phyloP scores from a whole-genome alignment of 768 basidiomycete genomes.

The Tricholoma furcatifolium region DNA sequence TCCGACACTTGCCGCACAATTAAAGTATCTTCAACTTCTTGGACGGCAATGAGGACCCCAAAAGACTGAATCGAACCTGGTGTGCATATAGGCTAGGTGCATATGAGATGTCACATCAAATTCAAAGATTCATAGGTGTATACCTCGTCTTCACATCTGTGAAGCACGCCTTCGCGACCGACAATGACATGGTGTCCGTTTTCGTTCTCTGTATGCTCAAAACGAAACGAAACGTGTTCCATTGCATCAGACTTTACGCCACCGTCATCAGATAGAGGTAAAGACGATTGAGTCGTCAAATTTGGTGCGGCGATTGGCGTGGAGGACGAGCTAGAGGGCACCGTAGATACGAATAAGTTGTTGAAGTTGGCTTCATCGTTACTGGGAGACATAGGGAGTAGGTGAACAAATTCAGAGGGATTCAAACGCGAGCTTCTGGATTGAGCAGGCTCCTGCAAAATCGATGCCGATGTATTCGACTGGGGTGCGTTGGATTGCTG shows the following conservation, averaged over 20 bases:
- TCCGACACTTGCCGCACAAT: conserved; percentile 79
- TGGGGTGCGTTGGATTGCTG: background rate
- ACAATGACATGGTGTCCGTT: conserved; percentile 70
- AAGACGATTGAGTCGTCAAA: conserved; percentile 11
- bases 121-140: conserved; percentile 16
- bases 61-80: conserved; percentile 84
- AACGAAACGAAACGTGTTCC: conserved; percentile 56
- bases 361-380: background rate
- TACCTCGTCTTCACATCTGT: conserved; percentile 78
- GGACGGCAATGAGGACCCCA: conserved; percentile 74
- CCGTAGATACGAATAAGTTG: background rate
- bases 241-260: conserved; percentile 20
- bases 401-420: conserved; percentile 41
- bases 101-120: background rate
- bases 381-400: conserved; percentile 31
- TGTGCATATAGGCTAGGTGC: conserved; percentile 66
- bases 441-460: background rate
- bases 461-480: background rate
- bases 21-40: conserved; percentile 56
- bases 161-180: conserved; percentile 65
- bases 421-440: conserved; percentile 29
- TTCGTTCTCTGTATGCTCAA: conserved; percentile 59
- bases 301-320: conserved; percentile 13
- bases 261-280: background rate
- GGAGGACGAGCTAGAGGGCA: background rate